Base-by-base conservation (phyloP, 78 protist genomes). In the Dictyostelium brefeldianum region DNA sequence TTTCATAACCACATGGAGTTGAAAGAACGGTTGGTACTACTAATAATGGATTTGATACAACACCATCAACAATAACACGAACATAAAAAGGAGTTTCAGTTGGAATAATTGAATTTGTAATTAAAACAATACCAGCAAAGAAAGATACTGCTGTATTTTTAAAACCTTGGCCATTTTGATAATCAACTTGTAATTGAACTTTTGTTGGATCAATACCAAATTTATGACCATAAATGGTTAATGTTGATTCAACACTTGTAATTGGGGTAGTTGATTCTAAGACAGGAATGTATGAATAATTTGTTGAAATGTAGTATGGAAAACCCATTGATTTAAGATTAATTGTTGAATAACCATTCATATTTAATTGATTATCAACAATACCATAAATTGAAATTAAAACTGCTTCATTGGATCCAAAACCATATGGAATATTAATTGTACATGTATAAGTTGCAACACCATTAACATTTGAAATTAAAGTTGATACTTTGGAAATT, bases 371-470 rank as follows among this genome's bases (percentile, higher is more conserved):
- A 36, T 53, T 75, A 62, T 84, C 92, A 12, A 41, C 50, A 50
- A 84, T 43, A 46, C 92, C 92, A 27, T 84, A 75, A 11, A 84
- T 27, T 5, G 92, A 84, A 25, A 74, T 2, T 8, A 59, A 3
- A 3, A 84, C 3, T 0, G 50, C 83, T 25, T 71, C 75, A 48
- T 46, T 22, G 2, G 27, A 14, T 31, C 83, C 92, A 84, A 43
- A 84, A 18, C 92, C 92, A 57, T 54, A 53, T n/a, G 92, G 92
- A n/a, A 84, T 20, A 11, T 84, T 15, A 50, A 75, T 20, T 5
- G 57, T 15, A 14, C 81, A 75, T 1, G 65, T 75, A 75, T 75
- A 75, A 15, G 46, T 75, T 25, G 81, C 92, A 47, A 74, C 81
- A 27, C 31, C 50, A 47, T 51, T 46, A 12, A 5, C n/a, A 41